Base-by-base conservation (phyloP, 2,329 filamentous ascomycete genomes). In the Colletotrichum falcatum region DNA sequence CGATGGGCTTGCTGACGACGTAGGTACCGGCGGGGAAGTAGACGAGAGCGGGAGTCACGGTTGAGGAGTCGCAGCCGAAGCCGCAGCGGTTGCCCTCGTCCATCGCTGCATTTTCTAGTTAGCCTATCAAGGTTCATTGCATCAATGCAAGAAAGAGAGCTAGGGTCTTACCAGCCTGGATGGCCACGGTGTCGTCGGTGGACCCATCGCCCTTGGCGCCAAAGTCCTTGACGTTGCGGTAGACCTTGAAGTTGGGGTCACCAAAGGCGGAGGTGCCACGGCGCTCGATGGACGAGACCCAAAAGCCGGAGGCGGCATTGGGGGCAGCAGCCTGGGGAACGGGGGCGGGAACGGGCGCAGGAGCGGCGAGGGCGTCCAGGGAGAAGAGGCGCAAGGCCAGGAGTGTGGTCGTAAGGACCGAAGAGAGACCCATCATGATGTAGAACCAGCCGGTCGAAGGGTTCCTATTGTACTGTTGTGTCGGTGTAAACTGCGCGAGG, bases 1-100 rank as follows among this genome's bases (percentile, higher is more conserved):
- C 82, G 74, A 98, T 89, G 28, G 95, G 93, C 76, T 85, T 87
- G 78, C 90, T 94, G 75, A 98, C 91, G 23, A 92, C 77, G 78
- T 98, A 98, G 66, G 90, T 97, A 74, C 95, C 95, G 14, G 93
- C 86, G 48, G 94, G 95, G 84, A 98, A 97, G 85, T 97, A 98
- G 63, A 98, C 90, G 18, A 98, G 84, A 33, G 94, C 95, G 0
- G 95, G 95, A 1, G 90, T 89, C n/a, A 88, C 88, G 3, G 95
- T 98, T 39, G 88, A 89, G 1, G 94, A 97, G 78, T 96, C 92
- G 78, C 95, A 98, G 72, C 90, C 89, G 73, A 88, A 79, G 48
- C 93, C 94, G 78, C 95, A 98, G 53, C 95, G 92, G 75, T 87
- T 85, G 35, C 94, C 94, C n/a, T 89, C 88, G 6, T 88, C 86